Base-by-base conservation (phyloP, 1,284 basidiomycete species). In the Abortiporus biennis region DNA sequence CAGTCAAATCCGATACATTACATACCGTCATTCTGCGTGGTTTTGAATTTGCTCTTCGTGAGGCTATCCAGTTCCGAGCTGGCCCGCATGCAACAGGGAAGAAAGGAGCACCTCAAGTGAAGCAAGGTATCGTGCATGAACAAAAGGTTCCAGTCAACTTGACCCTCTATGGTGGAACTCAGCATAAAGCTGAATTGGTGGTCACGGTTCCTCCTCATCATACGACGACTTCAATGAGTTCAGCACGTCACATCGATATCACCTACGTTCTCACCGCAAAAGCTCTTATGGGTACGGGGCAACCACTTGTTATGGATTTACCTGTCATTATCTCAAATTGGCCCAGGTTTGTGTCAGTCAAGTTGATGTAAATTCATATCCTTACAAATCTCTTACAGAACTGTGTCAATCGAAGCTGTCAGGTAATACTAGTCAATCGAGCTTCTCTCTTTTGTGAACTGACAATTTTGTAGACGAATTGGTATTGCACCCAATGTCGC, bases 241-340 rank as follows among this genome's bases (percentile, higher is more conserved):
- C 83, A 13, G 90, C 87, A 6, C 69, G 84, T 48, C 79, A 86
- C 52, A 84, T 93, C 43, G 85, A 90, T 57, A 80, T 93, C 40
- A 82, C 77, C 1, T 92, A 92, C 60, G 71, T 78, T 37, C 67
- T 92, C 34, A 71, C 70, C 30, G 80, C 91, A 42, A 86, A 81
- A 59, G 89, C 88, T 2, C 68, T 86, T 34, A 73, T 88, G 63
- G 85, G 80, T 16, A 74, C 75, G 4, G 78, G 78, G 4, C 69
- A 76, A 43, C 76, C 78, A 44, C 57, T 90, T 8, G 65, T 74
- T 22, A 75, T 88, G 66, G 80, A 85, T 36, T 64, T 93, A 31
- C 83, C 86, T 16, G 71, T 89, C 6, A 78, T 86, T 36, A 69
- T 90, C 25, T 87, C 87, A 2, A 89, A 88, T 52, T 88, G 85